Evolutionary conservation across 768 basidiomycete species (phyloP).

Genomic region (Cyathus striatus): DNA sequence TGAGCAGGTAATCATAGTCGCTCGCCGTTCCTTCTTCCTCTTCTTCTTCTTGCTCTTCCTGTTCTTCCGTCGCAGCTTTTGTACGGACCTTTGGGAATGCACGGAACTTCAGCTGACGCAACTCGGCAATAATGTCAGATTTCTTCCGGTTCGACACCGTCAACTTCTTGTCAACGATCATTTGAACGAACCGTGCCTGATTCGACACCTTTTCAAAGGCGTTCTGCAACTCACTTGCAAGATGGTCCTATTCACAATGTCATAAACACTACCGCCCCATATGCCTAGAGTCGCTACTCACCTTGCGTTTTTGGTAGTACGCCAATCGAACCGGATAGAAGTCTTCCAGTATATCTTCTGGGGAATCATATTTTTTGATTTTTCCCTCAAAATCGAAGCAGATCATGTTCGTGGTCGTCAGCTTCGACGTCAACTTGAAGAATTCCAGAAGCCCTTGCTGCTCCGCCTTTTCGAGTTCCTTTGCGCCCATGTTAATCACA

Average conservation of each 20-base stretch:
- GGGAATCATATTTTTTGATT: constrained; percentile 86
- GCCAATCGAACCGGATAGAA: constrained; percentile 87
- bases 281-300: constrained; percentile 22
- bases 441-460: constrained; percentile 84
- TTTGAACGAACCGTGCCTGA: constrained; percentile 94
- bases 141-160: constrained; percentile 86
- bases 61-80: constrained; percentile 60
- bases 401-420: constrained; percentile 96
- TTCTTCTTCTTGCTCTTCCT: constrained; percentile 48
- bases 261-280: constrained; percentile 6
- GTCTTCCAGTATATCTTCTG: constrained; percentile 90
- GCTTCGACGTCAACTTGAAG: constrained; percentile 83
- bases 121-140: constrained; percentile 75
- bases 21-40: constrained; percentile 33
- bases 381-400: constrained; percentile 96
- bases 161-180: constrained; percentile 87
- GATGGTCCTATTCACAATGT: constrained; percentile 55
- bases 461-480: constrained; percentile 83
- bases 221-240: constrained; percentile 76
- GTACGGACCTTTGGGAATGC: constrained; percentile 81
- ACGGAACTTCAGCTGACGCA: constrained; percentile 82
- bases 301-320: constrained; percentile 96
- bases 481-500: constrained; percentile 71
- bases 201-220: constrained; percentile 85
- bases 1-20: constrained; percentile 88